Base-by-base conservation (phyloP, 495 filamentous ascomycete genomes). In the Cudoniella acicularis region DNA sequence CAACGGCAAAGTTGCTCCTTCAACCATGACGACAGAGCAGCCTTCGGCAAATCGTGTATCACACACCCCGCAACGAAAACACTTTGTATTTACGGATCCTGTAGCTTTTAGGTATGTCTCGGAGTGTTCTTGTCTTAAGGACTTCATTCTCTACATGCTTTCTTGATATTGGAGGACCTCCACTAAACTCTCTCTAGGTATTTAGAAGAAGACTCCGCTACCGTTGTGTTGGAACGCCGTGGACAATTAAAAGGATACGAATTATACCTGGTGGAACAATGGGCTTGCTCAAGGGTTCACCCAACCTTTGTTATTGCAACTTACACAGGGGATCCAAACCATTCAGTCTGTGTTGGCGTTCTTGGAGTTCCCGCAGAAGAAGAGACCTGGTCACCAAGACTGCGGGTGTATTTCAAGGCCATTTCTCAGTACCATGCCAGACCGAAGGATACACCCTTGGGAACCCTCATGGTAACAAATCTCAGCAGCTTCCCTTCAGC, bases 241-340 rank as follows among this genome's bases (percentile, higher is more conserved):
- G 73, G 75, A 49, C 73, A 77, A 26, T 80, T 98, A 20, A 71
- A 84, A 49, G 95, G 95, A 57, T 98, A 97, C 69, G 92, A 97
- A 68, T 75, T 93, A 50, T 98, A 98, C 73, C 72, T 98, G 36
- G 92, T 98, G 56, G 94, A 98, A 71, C 94, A 98, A 82, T 98
- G 94, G 95, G 91, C 90, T 10, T 96, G 91, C 70, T 96, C 92
- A 8, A 84, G 94, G 54, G 78, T 83, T 26, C 88, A 96, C 64
- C 94, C 93, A 6, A 96, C 92, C 23, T 90, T 94, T 61, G 83
- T 96, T 24, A 96, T 98, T 59, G 87, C 88, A 20, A 96, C 93
- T 3, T 98, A 94, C 70, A 97, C 95, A 0, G 95, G 94, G 17
- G 89, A 96, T 64, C 77, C 83, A 10, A 85, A 87, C 17, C 88